These are phyloP conservation scores for Saturnispora kantuleensis DNA, from an alignment of 805 yeast species.

Conservation along the genomic window DNA sequence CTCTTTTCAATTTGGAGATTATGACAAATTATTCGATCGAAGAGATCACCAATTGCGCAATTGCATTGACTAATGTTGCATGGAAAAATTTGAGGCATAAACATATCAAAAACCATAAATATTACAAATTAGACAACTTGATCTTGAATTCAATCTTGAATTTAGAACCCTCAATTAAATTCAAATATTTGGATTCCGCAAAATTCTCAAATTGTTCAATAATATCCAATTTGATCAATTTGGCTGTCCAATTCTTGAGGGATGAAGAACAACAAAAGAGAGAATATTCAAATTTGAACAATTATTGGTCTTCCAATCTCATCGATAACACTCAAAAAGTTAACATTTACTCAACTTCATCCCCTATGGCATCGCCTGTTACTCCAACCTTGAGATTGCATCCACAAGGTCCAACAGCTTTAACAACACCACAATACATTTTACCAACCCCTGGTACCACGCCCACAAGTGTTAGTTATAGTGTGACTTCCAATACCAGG, in stretches of 20 bases:
- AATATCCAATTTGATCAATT: conserved; percentile 18
- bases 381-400: conserved; percentile 15
- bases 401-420: conserved; percentile 17
- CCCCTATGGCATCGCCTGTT: conserved; percentile 25
- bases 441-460: conserved; percentile 28
- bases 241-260: conserved; percentile 20
- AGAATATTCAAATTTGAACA: conserved; percentile 9
- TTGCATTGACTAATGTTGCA: conserved; percentile 37
- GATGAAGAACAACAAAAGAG: conserved; percentile 17
- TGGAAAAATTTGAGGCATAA: conserved; percentile 31
- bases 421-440: conserved; percentile 1
- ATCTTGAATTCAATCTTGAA: conserved; percentile 19
- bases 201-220: conserved; percentile 13
- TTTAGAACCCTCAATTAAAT: conserved; percentile 20
- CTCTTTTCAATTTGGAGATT: conserved; percentile 51
- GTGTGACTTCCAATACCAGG: not conserved
- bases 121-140: conserved; percentile 22
- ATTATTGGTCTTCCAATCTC: too few relatives aligned
- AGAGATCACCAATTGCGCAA: conserved; percentile 42
- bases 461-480: conserved; percentile 14
- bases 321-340: not conserved
- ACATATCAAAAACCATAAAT: conserved; percentile 22
- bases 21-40: conserved; percentile 40
- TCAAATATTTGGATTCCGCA: conserved; percentile 19
- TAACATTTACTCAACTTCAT: conserved; percentile 17